Evolutionary conservation across 495 filamentous ascomycete species (phyloP).

Genomic region (Penicillium bialowiezense): DNA sequence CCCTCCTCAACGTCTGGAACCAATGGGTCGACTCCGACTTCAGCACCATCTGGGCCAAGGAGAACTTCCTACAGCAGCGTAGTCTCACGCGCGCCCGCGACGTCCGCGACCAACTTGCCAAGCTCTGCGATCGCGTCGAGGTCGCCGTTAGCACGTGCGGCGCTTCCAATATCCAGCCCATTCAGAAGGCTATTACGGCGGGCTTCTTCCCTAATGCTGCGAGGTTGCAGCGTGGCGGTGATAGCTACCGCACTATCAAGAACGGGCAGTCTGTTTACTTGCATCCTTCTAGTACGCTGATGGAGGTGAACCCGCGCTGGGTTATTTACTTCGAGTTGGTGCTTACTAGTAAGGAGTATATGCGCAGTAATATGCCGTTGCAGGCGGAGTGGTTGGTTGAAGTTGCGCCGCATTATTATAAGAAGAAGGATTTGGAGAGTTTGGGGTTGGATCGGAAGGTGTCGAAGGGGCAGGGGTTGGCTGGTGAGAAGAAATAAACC

Average conservation of each 20-base stretch:
- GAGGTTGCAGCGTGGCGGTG: conserved; percentile 76
- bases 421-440: conserved; percentile 85
- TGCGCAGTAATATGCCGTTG: conserved; percentile 82
- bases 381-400: conserved; percentile 84
- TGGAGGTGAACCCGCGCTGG: conserved; percentile 81
- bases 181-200: conserved; percentile 82
- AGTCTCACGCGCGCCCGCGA: conserved; percentile 83
- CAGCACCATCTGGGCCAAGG: conserved; percentile 80
- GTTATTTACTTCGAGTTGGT: conserved; percentile 92
- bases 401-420: conserved; percentile 93
- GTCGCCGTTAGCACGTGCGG: conserved; percentile 70
- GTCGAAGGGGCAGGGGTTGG: conserved; percentile 58
- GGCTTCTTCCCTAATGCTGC: conserved; percentile 97
- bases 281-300: conserved; percentile 80
- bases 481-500: conserved; percentile 50
- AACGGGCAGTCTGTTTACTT: conserved; percentile 85
- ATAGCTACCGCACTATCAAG: conserved; percentile 94
- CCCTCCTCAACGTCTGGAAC: conserved; percentile 94
- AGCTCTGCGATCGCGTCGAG: conserved; percentile 91
- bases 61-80: conserved; percentile 93
- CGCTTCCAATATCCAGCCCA: conserved; percentile 65
- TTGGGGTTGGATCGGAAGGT: conserved; percentile 78
- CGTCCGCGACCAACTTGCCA: conserved; percentile 90
- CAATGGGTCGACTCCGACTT: conserved; percentile 96
- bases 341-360: conserved; percentile 91